Percentiles rank a stretch among this genome's conserved stretches.
These are phyloP conservation scores for Oryza longistaminata DNA, from an alignment of 176 grass and related monocot genomes.

Conservation along the genomic window DNA sequence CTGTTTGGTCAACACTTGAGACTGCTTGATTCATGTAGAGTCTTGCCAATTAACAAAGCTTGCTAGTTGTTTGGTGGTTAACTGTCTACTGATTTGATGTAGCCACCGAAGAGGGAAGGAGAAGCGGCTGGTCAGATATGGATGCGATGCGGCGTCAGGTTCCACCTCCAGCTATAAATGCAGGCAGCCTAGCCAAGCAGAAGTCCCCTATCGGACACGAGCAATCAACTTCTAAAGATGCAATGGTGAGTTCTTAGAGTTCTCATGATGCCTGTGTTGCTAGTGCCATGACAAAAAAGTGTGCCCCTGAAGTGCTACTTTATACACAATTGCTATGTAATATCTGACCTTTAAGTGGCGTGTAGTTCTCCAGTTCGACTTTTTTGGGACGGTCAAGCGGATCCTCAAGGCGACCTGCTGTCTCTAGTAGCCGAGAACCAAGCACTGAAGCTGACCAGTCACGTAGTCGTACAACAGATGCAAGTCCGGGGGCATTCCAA, in stretches of 20 bases:
- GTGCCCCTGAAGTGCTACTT: neutral
- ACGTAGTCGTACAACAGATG: constrained; percentile 51
- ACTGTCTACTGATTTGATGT: constrained; percentile 25
- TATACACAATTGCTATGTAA: constrained; percentile 49
- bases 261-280: constrained; percentile 27
- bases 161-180: constrained; percentile 61
- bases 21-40: neutral
- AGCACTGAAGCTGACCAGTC: constrained; percentile 46
- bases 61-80: neutral
- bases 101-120: constrained; percentile 76
- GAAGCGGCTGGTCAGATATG: constrained; percentile 65
- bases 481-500: constrained; percentile 65
- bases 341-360: constrained; percentile 71
- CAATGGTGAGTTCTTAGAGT: constrained; percentile 49
- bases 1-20: neutral
- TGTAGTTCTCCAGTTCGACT: constrained; percentile 98
- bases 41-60: neutral
- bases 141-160: constrained; percentile 58
- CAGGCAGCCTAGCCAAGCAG: constrained; percentile 61
- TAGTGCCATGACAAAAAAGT: neutral
- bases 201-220: constrained; percentile 57
- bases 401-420: constrained; percentile 95
- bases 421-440: constrained; percentile 66
- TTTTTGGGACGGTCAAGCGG: constrained; percentile 85
- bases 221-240: constrained; percentile 56